These are phyloP conservation scores for Boeremia lycopersici DNA, from an alignment of 2,329 filamentous ascomycete genomes.

Conservation along the genomic window DNA sequence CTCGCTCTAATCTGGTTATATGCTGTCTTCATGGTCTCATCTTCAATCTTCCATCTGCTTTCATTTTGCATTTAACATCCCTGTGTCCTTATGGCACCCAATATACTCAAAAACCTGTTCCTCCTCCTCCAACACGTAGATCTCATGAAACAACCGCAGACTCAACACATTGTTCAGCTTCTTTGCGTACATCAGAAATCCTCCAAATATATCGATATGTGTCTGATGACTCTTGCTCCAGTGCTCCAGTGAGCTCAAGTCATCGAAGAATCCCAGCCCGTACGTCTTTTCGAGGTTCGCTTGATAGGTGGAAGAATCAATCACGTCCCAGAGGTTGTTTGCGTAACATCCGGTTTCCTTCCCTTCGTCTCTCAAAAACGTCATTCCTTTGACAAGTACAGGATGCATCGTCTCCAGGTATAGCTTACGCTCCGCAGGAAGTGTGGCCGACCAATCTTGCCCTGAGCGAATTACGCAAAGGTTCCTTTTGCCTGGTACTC, in stretches of 20 bases:
- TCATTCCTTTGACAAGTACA: constrained; percentile 52
- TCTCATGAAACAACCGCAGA: constrained; percentile 51
- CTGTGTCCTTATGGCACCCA: constrained; percentile 47
- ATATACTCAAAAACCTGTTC: constrained; percentile 54
- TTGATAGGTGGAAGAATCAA: constrained; percentile 32
- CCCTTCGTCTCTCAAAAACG: constrained; percentile 53
- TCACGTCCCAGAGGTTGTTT: constrained; percentile 53
- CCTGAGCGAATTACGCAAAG: constrained; percentile 54
- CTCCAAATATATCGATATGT: constrained; percentile 51
- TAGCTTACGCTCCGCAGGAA: constrained; percentile 50
- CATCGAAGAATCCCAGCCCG: constrained; percentile 52
- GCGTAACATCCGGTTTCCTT: constrained; percentile 52
- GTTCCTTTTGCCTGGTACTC: constrained; percentile 49
- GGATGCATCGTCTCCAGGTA: constrained; percentile 56
- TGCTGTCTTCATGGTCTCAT: too few relatives aligned
- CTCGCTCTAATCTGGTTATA: too few relatives aligned
- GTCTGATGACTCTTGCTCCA: constrained; percentile 51
- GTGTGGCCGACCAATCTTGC: constrained; percentile 53
- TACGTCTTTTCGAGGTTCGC: constrained; percentile 46
- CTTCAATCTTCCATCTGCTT: too few relatives aligned
- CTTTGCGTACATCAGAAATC: constrained; percentile 49
- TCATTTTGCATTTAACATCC: constrained; percentile 32
- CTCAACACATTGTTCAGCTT: constrained; percentile 45
- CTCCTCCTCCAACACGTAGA: constrained; percentile 47
- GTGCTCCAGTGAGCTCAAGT: constrained; percentile 48